A percentile compares a stretch with the other conserved stretches of the same genome.
phyloP scores from a whole-genome alignment of 164 flowering plant species.

The Cinnamomum micranthum region DNA sequence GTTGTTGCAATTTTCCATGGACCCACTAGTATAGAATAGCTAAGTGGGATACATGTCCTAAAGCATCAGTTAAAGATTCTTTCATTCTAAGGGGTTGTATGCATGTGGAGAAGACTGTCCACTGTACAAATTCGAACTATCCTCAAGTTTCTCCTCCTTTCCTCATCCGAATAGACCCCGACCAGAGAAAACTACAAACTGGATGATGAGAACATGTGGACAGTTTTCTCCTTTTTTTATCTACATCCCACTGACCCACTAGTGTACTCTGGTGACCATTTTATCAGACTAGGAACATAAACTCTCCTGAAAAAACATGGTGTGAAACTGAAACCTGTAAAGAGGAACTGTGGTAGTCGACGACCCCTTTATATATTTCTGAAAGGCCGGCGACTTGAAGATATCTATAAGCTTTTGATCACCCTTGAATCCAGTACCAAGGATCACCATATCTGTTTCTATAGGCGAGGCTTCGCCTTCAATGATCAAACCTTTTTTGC shows the following conservation, averaged over 20 bases:
- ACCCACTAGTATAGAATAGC: too few species aligned
- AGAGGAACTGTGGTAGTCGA: constrained; percentile 32
- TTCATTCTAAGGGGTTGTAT: too few species aligned
- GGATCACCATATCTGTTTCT: constrained; percentile 51
- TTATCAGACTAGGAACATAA: too few species aligned
- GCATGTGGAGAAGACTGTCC: too few species aligned
- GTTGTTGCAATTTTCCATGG: too few species aligned
- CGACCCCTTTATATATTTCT: constrained; percentile 30
- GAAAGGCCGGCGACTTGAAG: constrained; percentile 39
- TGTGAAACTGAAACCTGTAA: constrained; percentile 39
- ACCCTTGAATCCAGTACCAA: constrained; percentile 60
- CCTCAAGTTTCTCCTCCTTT: background rate
- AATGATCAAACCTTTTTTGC: constrained; percentile 42
- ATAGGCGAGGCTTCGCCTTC: constrained; percentile 30
- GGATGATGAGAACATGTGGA: too few species aligned
- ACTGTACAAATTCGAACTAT: too few species aligned
- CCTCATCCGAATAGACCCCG: background rate
- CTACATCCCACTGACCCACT: too few species aligned
- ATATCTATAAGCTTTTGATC: constrained; percentile 47
- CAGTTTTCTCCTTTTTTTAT: too few species aligned
- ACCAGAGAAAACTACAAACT: background rate
- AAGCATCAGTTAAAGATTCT: too few species aligned
- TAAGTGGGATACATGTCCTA: too few species aligned
- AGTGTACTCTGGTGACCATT: too few species aligned
- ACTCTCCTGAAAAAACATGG: background rate